Percentiles rank a stretch among this genome's conserved stretches.
These are phyloP conservation scores for Cystoderma amianthinum DNA, from an alignment of 768 basidiomycete genomes.

Conservation along the genomic window DNA sequence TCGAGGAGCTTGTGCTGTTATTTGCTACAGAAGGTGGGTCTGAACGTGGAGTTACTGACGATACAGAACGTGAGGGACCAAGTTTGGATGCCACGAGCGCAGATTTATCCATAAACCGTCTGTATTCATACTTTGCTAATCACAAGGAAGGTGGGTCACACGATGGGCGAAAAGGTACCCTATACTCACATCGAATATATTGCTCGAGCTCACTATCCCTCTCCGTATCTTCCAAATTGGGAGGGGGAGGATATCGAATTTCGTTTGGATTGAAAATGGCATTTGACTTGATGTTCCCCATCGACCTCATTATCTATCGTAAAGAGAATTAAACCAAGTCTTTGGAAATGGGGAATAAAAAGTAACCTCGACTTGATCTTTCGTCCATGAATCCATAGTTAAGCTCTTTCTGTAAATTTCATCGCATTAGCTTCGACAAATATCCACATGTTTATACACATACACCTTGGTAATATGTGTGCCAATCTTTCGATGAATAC, in stretches of 20 bases:
- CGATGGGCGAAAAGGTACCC: constrained; percentile 1
- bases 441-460: too few relatives aligned
- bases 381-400: constrained; percentile 82
- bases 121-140: constrained; percentile 78
- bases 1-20: constrained; percentile 1
- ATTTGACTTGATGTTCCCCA: constrained; percentile 82
- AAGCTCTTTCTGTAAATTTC: constrained; percentile 81
- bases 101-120: constrained; percentile 50
- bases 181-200: constrained; percentile 72
- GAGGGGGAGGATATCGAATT: constrained; percentile 71
- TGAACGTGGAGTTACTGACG: constrained; percentile 17
- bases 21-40: constrained; percentile 9
- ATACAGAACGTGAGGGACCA: constrained; percentile 32
- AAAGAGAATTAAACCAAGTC: too few relatives aligned
- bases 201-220: constrained; percentile 88
- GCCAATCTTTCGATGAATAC: constrained; percentile 90
- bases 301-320: constrained; percentile 75
- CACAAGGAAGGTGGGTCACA: not conserved
- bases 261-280: constrained; percentile 80
- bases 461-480: constrained; percentile 94
- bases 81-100: constrained; percentile 39
- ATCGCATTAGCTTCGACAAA: too few relatives aligned
- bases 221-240: constrained; percentile 70
- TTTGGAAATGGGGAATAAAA: constrained; percentile 2
- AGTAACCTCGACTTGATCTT: constrained; percentile 78